Evolutionary conservation across 192 early-diverging fungal species (phyloP).

Genomic region (Pilaira anomala): DNA sequence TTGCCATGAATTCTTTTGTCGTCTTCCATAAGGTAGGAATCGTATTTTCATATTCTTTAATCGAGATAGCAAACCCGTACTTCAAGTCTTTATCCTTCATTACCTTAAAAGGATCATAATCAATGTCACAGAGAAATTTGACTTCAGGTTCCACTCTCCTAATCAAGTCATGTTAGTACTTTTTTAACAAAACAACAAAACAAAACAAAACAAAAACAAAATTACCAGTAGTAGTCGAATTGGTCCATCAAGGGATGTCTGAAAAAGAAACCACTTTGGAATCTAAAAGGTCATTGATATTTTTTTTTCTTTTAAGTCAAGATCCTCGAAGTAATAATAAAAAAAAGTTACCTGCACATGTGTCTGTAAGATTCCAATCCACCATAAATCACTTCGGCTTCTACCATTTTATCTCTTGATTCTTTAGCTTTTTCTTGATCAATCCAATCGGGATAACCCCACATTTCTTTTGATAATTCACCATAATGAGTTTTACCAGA

Average conservation of each 20-base stretch:
- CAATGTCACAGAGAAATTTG: slow-evolving; percentile 67
- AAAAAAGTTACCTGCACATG: slow-evolving; percentile 58
- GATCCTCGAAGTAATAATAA: neutral
- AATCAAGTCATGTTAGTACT: neutral
- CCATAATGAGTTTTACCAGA: slow-evolving; percentile 62
- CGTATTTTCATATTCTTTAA: slow-evolving; percentile 55
- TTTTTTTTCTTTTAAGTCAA: too few species aligned
- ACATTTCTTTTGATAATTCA: slow-evolving; percentile 45
- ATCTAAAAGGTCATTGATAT: slow-evolving; percentile 23
- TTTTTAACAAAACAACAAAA: neutral
- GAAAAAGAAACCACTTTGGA: slow-evolving; percentile 74
- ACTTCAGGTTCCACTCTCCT: slow-evolving; percentile 70
- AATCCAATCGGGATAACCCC: slow-evolving; percentile 79
- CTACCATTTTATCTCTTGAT: slow-evolving; percentile 51
- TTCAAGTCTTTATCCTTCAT: slow-evolving; percentile 66
- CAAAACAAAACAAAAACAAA: slow-evolving; percentile 4
- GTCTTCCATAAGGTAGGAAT: slow-evolving; percentile 64
- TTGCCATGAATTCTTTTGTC: slow-evolving; percentile 48
- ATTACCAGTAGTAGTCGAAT: slow-evolving; percentile 86
- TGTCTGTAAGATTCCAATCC: slow-evolving; percentile 64
- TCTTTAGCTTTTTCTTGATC: slow-evolving; percentile 53
- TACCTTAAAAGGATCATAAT: slow-evolving; percentile 68
- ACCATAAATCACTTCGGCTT: slow-evolving; percentile 58
- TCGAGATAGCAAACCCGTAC: slow-evolving; percentile 65
- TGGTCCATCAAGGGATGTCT: slow-evolving; percentile 62